Base-by-base conservation (phyloP, 345 rosid species). In the Hypericum androsaemum region DNA sequence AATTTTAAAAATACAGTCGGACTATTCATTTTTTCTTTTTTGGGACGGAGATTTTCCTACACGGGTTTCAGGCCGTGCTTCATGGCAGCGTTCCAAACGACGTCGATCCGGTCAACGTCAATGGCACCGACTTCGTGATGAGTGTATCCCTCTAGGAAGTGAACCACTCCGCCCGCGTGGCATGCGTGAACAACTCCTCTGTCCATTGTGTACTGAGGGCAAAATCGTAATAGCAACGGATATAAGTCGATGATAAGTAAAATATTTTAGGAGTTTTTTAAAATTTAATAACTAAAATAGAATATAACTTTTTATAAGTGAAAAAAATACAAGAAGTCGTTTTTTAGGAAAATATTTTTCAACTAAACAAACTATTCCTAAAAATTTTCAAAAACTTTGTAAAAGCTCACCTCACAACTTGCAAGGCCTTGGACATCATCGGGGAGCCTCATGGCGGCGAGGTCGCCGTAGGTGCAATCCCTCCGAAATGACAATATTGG, bases 181-280 rank as follows among this genome's bases (percentile, higher is more conserved):
- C 99, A 94, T 28, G 99, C 99, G 42, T 94, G 99, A 0, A 88
- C 97, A 3, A 84, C 96, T 46, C 99, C 99, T 67, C 99, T 74
- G 1, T 74, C 97, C 99, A 94, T 78, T 1, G 96, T 83, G 52
- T 94, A 94, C 99, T 94, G 84, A 22, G 32, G 32, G 32, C 32
- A 22, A 22, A 22, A 22, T 22, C 32, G 32, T 22, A 22, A 22
- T 22, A 22, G 32, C 32, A 22, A 1, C 32, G 2, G 32, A 22
- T 4, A 22, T 22, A 1, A 22, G 32, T 22, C 1, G 32, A n/a
- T n/a, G n/a, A n/a, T n/a, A n/a, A n/a, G n/a, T n/a, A n/a, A n/a
- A n/a, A n/a, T n/a, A n/a, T n/a, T n/a, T n/a, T n/a, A n/a, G n/a
- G n/a, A n/a, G n/a, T n/a, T n/a, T n/a, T n/a, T n/a, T n/a, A n/a